A percentile compares a stretch with the other conserved stretches of the same genome.
phyloP scores from a whole-genome alignment of 2,329 filamentous ascomycete species.

The Epichloe hybrida region DNA sequence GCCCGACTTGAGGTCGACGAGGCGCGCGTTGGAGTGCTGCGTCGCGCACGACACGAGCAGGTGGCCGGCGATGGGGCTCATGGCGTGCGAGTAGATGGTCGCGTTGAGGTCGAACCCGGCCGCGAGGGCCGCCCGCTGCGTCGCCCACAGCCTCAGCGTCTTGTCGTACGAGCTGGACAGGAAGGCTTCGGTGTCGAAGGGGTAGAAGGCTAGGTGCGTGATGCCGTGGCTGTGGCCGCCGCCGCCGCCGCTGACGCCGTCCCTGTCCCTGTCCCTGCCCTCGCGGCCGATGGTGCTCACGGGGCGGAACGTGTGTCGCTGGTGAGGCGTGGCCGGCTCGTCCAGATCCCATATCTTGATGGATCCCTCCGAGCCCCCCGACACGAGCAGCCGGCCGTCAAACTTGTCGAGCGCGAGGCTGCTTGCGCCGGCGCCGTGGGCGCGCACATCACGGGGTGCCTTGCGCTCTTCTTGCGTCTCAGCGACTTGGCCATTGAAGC shows the following conservation, averaged over 20 bases:
- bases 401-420: slow-evolving; percentile 69
- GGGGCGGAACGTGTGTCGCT: slow-evolving; percentile 38
- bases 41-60: slow-evolving; percentile 80
- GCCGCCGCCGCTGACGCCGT: slow-evolving; percentile 11
- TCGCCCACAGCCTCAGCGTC: slow-evolving; percentile 62
- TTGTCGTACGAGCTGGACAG: slow-evolving; percentile 68
- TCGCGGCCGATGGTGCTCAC: slow-evolving; percentile 28
- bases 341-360: slow-evolving; percentile 84
- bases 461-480: neutral
- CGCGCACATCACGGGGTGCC: slow-evolving; percentile 30
- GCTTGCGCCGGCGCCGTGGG: slow-evolving; percentile 69
- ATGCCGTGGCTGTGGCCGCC: slow-evolving; percentile 51
- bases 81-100: slow-evolving; percentile 62
- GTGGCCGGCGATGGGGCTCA: slow-evolving; percentile 58
- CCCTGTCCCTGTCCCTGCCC: neutral
- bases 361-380: slow-evolving; percentile 78
- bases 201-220: slow-evolving; percentile 65
- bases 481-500: slow-evolving; percentile 46
- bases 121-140: slow-evolving; percentile 44
- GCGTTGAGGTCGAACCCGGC: slow-evolving; percentile 55
- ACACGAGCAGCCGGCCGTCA: slow-evolving; percentile 63
- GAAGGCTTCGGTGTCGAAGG: slow-evolving; percentile 63
- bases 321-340: slow-evolving; percentile 31
- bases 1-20: slow-evolving; percentile 77
- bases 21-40: slow-evolving; percentile 68